Conservation (phyloP, 805 yeast genomes). For the Myxozyma geophila region DNA sequence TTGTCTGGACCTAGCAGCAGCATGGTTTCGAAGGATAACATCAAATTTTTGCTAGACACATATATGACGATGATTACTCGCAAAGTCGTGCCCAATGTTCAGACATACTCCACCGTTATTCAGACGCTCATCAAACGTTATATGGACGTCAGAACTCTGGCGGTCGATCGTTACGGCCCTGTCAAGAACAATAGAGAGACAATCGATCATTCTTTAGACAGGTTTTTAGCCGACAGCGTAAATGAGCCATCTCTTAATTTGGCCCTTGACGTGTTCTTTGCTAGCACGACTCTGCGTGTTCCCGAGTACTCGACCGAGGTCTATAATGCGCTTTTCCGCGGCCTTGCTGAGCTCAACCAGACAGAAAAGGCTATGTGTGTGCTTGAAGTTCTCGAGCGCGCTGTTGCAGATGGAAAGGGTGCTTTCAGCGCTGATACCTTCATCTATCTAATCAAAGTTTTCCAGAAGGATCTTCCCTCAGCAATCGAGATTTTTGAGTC, state of each 20-base stretch:
- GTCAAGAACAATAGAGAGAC: constrained; percentile 13
- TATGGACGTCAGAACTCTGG: not conserved
- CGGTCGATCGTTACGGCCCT: constrained; percentile 13
- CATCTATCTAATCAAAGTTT: constrained; percentile 36
- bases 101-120: constrained; percentile 28
- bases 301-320: constrained; percentile 36
- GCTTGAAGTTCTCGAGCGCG: constrained; percentile 11
- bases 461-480: constrained; percentile 36
- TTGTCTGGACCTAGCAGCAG: not conserved
- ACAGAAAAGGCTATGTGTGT: not conserved
- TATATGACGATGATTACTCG: constrained; percentile 28
- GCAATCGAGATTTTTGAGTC: constrained; percentile 37
- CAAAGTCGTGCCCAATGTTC: constrained; percentile 28
- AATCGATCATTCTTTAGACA: constrained; percentile 17
- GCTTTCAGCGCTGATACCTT: constrained; percentile 33
- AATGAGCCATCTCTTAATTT: constrained; percentile 35
- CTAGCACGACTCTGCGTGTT: constrained; percentile 37
- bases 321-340: constrained; percentile 36
- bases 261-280: constrained; percentile 44
- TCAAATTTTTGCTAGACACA: constrained; percentile 11
- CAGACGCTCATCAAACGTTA: constrained; percentile 22
- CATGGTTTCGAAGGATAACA: not conserved
- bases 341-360: constrained; percentile 26
- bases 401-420: constrained; percentile 13
- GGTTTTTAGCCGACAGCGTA: constrained; percentile 11